These are phyloP conservation scores for Nothophytophthora sp. DNA, from an alignment of 352 stramenopile species.

Conservation along the genomic window DNA sequence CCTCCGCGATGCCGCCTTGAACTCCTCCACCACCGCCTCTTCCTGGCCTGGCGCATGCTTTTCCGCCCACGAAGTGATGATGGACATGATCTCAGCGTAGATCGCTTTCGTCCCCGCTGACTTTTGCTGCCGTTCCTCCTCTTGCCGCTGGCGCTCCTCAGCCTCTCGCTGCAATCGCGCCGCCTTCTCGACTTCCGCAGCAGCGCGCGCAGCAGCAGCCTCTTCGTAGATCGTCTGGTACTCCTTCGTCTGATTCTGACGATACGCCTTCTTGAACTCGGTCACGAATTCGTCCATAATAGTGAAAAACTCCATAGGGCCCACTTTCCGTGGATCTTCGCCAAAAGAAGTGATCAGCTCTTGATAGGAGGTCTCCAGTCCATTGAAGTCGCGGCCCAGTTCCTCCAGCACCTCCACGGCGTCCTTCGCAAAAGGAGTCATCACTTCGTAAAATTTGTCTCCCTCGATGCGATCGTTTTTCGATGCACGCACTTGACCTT, in stretches of 20 bases:
- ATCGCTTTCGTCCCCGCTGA: conserved; percentile 56
- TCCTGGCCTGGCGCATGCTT: conserved; percentile 54
- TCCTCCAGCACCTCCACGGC: conserved; percentile 83
- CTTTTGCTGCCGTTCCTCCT: conserved; percentile 57
- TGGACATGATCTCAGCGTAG: conserved; percentile 67
- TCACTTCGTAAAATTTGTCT: conserved; percentile 83
- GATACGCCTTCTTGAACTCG: conserved; percentile 89
- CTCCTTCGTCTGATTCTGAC: conserved; percentile 88
- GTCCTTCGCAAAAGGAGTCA: conserved; percentile 81
- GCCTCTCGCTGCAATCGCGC: conserved; percentile 49
- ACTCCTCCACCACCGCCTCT: conserved; percentile 54
- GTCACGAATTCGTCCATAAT: conserved; percentile 84
- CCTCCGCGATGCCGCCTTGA: conserved; percentile 55
- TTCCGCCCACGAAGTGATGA: conserved; percentile 61
- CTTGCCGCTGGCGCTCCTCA: conserved; percentile 49
- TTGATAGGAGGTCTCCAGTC: conserved; percentile 72
- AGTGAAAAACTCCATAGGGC: conserved; percentile 82
- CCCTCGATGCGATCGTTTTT: conserved; percentile 73
- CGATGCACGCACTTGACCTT: conserved; percentile 77
- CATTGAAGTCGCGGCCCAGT: conserved; percentile 72
- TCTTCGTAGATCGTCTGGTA: conserved; percentile 80
- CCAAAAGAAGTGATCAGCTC: conserved; percentile 84
- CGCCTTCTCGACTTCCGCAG: conserved; percentile 50
- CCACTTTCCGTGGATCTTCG: conserved; percentile 80
- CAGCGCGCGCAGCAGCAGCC: conserved; percentile 41